Evolutionary conservation across 805 yeast species (phyloP), one percentile per base, ranked within the genome.

Genomic region (Kuraishia piskuri): DNA sequence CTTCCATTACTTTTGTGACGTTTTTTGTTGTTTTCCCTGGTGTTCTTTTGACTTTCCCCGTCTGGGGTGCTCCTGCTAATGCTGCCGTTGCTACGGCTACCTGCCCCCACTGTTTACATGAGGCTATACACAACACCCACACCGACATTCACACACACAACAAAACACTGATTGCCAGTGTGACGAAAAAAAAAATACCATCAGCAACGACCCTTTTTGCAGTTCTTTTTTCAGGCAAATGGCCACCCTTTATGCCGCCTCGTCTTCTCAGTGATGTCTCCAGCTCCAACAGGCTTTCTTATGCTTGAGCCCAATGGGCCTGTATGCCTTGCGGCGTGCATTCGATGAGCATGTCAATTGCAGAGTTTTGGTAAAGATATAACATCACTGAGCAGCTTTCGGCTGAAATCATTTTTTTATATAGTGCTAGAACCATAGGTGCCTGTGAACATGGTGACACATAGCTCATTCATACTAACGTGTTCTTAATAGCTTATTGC

Each of bases 401-500:
- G n/a, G n/a, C 20, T 9, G 31, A 25, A 31, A 24, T 21, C 24
- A 8, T 45, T 46, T 22, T 24, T 48, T 46, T n/a, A n/a, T n/a
- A n/a, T n/a, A n/a, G n/a, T n/a, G n/a, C n/a, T n/a, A n/a, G n/a
- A n/a, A n/a, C n/a, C n/a, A n/a, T n/a, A n/a, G n/a, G n/a, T n/a
- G n/a, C n/a, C n/a, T n/a, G n/a, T n/a, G n/a, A n/a, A n/a, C n/a
- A n/a, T n/a, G n/a, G n/a, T n/a, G n/a, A n/a, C n/a, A 8, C 17
- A n/a, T 31, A 51, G 36, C 8, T 17, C 49, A 5, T 10, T 14
- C 17, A 22, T 46, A 48, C 40, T 48, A 26, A 48, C 22, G 8
- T 2, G 9, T 10, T n/a, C 36, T 52, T 10, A 12, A 40, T 54
- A 82, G 84, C 79, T 86, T 40, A 90, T 90, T 54, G 79, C 94